Percentiles rank a stretch among this genome's conserved stretches.
phyloP scores from a whole-genome alignment of 1,284 basidiomycete species.

The Pterula multifida region DNA sequence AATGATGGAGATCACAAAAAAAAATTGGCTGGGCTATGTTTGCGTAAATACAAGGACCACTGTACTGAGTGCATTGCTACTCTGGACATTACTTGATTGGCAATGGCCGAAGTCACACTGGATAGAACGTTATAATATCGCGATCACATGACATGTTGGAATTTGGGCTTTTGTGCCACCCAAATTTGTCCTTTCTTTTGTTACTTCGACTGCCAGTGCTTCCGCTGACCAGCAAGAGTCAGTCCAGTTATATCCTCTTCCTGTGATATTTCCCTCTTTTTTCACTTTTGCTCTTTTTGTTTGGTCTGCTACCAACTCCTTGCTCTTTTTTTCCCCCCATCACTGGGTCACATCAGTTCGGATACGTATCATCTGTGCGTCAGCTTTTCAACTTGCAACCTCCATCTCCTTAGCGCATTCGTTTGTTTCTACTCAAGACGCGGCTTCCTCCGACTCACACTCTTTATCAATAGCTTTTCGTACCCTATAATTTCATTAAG shows the following conservation, averaged over 20 bases:
- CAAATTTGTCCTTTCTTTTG: background rate
- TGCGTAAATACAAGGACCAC: too few species aligned
- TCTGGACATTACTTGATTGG: too few species aligned
- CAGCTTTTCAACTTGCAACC: conserved; percentile 8
- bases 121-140: background rate
- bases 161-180: too few species aligned
- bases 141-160: conserved; percentile 2
- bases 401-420: conserved; percentile 14
- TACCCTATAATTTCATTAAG: conserved; percentile 7
- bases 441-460: conserved; percentile 59
- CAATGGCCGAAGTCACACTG: too few species aligned
- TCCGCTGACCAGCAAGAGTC: background rate
- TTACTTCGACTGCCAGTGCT: background rate
- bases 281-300: background rate
- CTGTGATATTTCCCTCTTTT: conserved; percentile 6
- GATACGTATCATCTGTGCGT: conserved; percentile 3
- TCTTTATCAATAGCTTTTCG: conserved; percentile 29
- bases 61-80: too few species aligned
- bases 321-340: background rate
- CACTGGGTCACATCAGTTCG: background rate
- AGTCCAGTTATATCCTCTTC: conserved; percentile 1
- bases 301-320: too few species aligned
- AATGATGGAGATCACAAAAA: background rate
- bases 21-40: background rate
- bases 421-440: conserved; percentile 30